Evolutionary conservation across 495 filamentous ascomycete species (phyloP).

Genomic region (Aspergillus leporis): DNA sequence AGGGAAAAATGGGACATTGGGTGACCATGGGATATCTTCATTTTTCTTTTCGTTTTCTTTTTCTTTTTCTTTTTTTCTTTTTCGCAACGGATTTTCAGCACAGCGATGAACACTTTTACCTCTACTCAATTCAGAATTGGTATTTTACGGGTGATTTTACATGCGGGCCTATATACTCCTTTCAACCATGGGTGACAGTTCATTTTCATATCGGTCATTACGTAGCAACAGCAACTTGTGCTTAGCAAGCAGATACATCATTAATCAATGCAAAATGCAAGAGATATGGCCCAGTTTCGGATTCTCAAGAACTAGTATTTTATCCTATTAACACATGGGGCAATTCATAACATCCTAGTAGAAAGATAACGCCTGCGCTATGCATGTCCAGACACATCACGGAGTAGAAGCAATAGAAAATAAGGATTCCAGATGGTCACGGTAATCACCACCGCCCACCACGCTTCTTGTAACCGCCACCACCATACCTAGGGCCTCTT

Average conservation of each 20-base stretch:
- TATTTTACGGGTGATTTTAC: background rate
- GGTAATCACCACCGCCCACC: slow-evolving; percentile 40
- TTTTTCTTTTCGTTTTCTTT: slow-evolving; percentile 7
- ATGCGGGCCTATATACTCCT: background rate
- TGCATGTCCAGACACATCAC: slow-evolving; percentile 35
- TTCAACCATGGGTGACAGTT: background rate
- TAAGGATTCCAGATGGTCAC: slow-evolving; percentile 7
- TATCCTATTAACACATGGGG: slow-evolving; percentile 21
- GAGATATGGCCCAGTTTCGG: background rate
- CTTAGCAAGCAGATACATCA: background rate
- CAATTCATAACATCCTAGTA: slow-evolving; percentile 21
- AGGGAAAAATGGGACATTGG: slow-evolving; percentile 15
- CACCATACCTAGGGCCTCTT: slow-evolving; percentile 37
- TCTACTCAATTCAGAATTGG: background rate
- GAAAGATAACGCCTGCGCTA: slow-evolving; percentile 50
- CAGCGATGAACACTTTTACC: background rate
- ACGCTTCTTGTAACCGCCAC: slow-evolving; percentile 44
- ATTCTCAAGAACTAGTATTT: background rate
- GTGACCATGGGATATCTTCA: slow-evolving; percentile 15
- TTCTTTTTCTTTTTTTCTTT: slow-evolving; percentile 2
- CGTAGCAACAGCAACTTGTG: background rate
- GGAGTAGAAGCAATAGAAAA: slow-evolving; percentile 21
- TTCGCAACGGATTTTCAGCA: slow-evolving; percentile 1
- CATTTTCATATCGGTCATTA: background rate
- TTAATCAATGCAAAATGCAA: background rate